Conservation (phyloP, 805 yeast species). For the Komagataella mondaviorum region DNA sequence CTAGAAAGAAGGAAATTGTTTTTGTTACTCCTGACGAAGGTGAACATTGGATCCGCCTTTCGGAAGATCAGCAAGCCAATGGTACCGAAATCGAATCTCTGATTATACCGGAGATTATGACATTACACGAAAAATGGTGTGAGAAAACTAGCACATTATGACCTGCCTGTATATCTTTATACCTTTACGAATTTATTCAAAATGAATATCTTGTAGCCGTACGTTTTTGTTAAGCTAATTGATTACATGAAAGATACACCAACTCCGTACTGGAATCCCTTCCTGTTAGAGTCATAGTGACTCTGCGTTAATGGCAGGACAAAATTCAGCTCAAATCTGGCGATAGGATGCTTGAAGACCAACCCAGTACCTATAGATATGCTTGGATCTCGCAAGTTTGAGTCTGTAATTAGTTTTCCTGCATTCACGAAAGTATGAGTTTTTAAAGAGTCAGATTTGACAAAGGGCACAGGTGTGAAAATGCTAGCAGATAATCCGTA, state of each 20-base stretch:
- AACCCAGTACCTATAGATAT: slow-evolving; percentile 29
- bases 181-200: not conserved
- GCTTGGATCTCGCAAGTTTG: slow-evolving; percentile 1
- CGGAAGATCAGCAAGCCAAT: slow-evolving; percentile 22
- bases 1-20: slow-evolving; percentile 78
- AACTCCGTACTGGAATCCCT: slow-evolving; percentile 46
- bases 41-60: slow-evolving; percentile 36
- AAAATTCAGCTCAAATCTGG: slow-evolving; percentile 43
- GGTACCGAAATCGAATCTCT: slow-evolving; percentile 60
- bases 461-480: slow-evolving; percentile 27
- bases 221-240: not conserved
- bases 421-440: slow-evolving; percentile 33
- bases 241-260: slow-evolving; percentile 40
- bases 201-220: not conserved
- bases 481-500: slow-evolving; percentile 30
- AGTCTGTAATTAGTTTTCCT: slow-evolving; percentile 26
- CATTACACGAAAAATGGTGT: slow-evolving; percentile 55
- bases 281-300: slow-evolving; percentile 31
- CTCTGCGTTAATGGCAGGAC: slow-evolving; percentile 33
- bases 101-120: slow-evolving; percentile 67
- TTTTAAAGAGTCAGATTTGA: slow-evolving; percentile 28
- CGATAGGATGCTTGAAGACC: slow-evolving; percentile 41
- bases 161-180: not conserved
- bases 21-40: slow-evolving; percentile 46
- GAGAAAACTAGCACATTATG: slow-evolving; percentile 12